Evolutionary conservation across 768 basidiomycete species (phyloP).

Genomic region (Bullera alba): DNA sequence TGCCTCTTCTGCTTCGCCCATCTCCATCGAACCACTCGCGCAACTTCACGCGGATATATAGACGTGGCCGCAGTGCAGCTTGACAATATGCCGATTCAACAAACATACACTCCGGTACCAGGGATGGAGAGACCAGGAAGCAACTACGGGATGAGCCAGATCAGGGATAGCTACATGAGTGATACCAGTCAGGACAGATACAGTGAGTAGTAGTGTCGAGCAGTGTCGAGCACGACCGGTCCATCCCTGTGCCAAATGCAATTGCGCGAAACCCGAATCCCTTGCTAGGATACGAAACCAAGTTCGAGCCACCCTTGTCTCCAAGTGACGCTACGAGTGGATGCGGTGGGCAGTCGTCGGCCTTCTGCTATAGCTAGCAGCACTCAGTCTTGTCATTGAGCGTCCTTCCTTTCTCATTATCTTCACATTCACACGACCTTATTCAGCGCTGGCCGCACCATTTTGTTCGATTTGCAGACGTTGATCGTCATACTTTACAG

Average conservation of each 20-base stretch:
- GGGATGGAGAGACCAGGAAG: slow-evolving; percentile 1
- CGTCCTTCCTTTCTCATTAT: not conserved
- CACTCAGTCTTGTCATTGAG: not conserved
- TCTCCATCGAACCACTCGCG: not conserved
- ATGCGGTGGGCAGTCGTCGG: not conserved
- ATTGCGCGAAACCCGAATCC: not conserved
- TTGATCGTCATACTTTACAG: not conserved
- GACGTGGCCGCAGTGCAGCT: not conserved
- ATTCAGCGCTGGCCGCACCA: too few relatives aligned
- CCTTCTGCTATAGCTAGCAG: not conserved
- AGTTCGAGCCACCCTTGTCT: not conserved
- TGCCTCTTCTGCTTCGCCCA: not conserved
- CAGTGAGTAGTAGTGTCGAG: not conserved
- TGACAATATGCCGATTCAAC: slow-evolving; percentile 2
- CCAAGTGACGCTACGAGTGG: not conserved
- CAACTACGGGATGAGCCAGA: not conserved
- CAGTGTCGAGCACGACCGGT: too few relatives aligned
- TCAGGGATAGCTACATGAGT: not conserved
- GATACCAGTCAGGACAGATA: not conserved
- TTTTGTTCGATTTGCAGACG: not conserved
- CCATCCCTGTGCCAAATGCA: too few relatives aligned
- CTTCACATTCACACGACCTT: too few relatives aligned
- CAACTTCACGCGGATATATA: not conserved
- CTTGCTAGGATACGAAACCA: not conserved
- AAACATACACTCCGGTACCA: slow-evolving; percentile 6